Base-by-base conservation (phyloP, 371 early-diverging fungal species). In the Mortierella sp. region DNA sequence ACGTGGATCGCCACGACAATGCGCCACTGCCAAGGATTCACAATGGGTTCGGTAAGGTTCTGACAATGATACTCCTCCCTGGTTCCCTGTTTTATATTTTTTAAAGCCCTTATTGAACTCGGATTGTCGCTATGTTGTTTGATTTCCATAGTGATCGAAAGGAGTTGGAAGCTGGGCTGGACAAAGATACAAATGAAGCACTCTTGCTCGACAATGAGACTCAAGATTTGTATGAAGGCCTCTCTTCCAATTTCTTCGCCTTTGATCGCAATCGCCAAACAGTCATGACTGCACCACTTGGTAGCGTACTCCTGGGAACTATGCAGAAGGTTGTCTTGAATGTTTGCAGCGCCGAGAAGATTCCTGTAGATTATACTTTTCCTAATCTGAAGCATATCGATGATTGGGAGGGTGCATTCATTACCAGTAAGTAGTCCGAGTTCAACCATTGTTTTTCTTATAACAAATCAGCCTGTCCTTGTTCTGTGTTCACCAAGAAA, bases 191-290 rank as follows among this genome's bases (percentile, higher is more conserved):
- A 16, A 89, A 90, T 64, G 92, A 92, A 69, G 86, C 90, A 1
- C 65, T 92, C 0, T 65, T 92, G 66, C 72, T 83, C 24, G 90
- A 92, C 62, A 70, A 85, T 15, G 21, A 66, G 10, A 83, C 85
- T 1, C 85, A 85, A 0, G 81, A 86, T 21, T 28, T 92, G 3
- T 91, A 90, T 64, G 92, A 92, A 68, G 92, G 92, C 10, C 85
- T 92, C 65, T 84, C 89, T 2, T 91, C 91, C 62, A 92, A 92
- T 63, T 90, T 92, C 65, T 89, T 88, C 69, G 88, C 84, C 0
- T 84, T 90, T 3, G 70, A 79, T 41, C 64, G 65, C 36, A 36
- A 41, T 0, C 67, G 73, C 22, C 78, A 80, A 0, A 82, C 84
- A 2, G 48, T 91, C 21, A 36, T 86, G 28, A 89, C 90, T 15